These are phyloP conservation scores for Hanseniaspora uvarum DNA, from an alignment of 1,139 yeast species.

Conservation along the genomic window DNA sequence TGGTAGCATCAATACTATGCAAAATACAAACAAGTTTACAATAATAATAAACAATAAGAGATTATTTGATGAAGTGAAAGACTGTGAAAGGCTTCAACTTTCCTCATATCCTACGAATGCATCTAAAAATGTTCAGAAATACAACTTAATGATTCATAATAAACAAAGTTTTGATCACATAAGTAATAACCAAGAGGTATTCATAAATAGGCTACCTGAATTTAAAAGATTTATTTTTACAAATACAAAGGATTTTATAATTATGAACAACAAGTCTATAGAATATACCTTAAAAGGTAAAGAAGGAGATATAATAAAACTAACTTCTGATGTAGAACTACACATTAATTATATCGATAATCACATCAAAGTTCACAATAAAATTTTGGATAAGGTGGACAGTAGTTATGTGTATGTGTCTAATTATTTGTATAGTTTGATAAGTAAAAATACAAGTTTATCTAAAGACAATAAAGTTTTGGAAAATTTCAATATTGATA, in stretches of 20 bases:
- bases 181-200: slow-evolving; percentile 5
- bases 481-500: background rate
- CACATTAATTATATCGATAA: background rate
- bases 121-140: background rate
- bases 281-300: background rate
- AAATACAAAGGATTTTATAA: background rate
- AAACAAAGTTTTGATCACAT: slow-evolving; percentile 4
- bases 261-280: background rate
- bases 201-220: background rate
- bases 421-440: background rate
- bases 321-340: background rate
- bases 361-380: background rate
- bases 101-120: background rate
- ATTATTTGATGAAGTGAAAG: background rate
- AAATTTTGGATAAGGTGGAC: background rate
- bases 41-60: background rate
- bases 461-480: background rate
- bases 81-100: background rate
- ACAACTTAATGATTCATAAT: background rate
- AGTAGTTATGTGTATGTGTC: background rate
- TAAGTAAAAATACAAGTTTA: background rate
- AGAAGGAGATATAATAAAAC: background rate
- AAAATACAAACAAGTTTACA: background rate
- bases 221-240: background rate
- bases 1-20: background rate